Conservation (phyloP, 495 filamentous ascomycete species). For the Amorphotheca resinae region DNA sequence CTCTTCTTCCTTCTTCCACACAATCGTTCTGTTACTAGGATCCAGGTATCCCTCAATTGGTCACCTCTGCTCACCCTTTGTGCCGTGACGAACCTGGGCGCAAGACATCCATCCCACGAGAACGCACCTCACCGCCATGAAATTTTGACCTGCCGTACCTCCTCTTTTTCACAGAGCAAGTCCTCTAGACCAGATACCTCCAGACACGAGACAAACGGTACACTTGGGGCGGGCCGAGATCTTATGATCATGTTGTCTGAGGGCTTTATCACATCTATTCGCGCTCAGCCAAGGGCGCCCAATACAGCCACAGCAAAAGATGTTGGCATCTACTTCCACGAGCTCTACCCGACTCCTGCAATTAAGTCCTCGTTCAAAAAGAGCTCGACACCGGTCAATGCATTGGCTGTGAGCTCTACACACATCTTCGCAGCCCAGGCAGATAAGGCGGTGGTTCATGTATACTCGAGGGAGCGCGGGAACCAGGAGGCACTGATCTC, state of each 20-base stretch:
- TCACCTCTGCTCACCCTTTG: too few relatives aligned
- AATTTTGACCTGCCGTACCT: too few relatives aligned
- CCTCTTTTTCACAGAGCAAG: too few relatives aligned
- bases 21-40: too few relatives aligned
- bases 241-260: conserved; percentile 57
- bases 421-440: conserved; percentile 87
- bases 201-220: too few relatives aligned
- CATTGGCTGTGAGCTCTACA: conserved; percentile 65
- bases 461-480: conserved; percentile 71
- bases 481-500: conserved; percentile 79
- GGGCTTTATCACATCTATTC: conserved; percentile 64
- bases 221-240: neutral
- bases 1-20: too few relatives aligned
- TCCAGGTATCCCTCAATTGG: too few relatives aligned
- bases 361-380: conserved; percentile 80
- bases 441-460: conserved; percentile 83
- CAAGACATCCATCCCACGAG: too few relatives aligned
- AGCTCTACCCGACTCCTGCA: conserved; percentile 58
- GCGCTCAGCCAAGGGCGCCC: conserved; percentile 48
- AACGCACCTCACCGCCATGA: too few relatives aligned
- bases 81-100: too few relatives aligned
- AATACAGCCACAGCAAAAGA: conserved; percentile 58
- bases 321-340: conserved; percentile 73
- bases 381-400: conserved; percentile 65
- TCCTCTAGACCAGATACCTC: too few relatives aligned